Evolutionary conservation across 805 yeast genomes (phyloP), one percentile per base, ranked within the genome.

Genomic region (Grigorovia humatica): DNA sequence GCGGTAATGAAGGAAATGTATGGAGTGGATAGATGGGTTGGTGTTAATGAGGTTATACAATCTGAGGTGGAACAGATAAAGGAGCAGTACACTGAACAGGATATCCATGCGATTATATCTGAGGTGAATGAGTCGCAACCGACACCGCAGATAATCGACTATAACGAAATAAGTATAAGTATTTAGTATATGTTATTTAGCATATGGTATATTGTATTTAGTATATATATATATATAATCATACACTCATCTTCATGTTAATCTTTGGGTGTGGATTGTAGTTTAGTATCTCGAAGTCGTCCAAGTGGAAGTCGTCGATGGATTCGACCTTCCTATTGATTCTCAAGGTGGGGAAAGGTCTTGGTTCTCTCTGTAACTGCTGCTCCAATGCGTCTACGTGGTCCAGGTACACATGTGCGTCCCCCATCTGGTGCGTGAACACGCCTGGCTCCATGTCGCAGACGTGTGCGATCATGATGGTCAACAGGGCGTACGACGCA

Each of bases 221-320:
- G 12, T 17, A 42, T 12, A 42, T 29, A 46, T 29, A 32, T 32
- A 32, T 47, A 11, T 27, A 20, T 35, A 40, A 8, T 67, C 74
- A 93, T 30, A 93, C 99, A 65, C 97, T 89, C 99, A 93, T 93
- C 60, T 87, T 85, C 99, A 93, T 93, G 58, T 85, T 86, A 59
- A 93, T 91, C 55, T 81, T 82, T 2, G 80, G 78, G 62, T 88
- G 83, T 2, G 96, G 97, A 50, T 85, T 73, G 67, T 93, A 93
- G 50, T 79, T 87, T 2, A 71, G 71, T 47, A 93, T 81, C 60
- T 82, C 88, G 61, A 93, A 90, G 67, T 93, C 98, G 52, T 90
- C 97, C 59, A 73, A 86, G 59, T 75, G 78, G 74, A 93, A 93
- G 61, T 86, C 96, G 64, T 90, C 98, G 51, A 93, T 93, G 54